Conservation (phyloP, 805 yeast genomes). For the Yarrowia phangngaensis region DNA sequence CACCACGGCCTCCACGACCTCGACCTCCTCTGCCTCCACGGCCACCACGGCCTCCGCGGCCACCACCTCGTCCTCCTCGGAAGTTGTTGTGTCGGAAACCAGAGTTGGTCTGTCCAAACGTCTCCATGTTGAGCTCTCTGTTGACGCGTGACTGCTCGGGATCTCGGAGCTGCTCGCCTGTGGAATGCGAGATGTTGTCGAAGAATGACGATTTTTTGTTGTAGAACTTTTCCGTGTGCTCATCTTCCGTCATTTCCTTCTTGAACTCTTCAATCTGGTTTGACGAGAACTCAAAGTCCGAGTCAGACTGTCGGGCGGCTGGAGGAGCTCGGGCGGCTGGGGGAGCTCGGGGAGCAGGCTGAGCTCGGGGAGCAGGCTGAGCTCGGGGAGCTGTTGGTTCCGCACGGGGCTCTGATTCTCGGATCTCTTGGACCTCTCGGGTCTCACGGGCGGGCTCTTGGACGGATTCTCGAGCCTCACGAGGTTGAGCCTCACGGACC, state of each 20-base stretch:
- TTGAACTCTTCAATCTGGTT: conserved; percentile 21
- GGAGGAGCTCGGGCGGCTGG: conserved; percentile 4
- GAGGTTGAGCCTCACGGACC: conserved; percentile 5
- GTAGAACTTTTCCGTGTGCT: conserved; percentile 45
- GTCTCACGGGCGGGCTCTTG: neutral
- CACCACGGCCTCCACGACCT: conserved; percentile 39
- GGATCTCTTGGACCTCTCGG: conserved; percentile 5
- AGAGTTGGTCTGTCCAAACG: conserved; percentile 62
- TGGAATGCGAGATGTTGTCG: conserved; percentile 74
- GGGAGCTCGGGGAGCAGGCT: too few relatives aligned
- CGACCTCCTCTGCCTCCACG: conserved; percentile 41
- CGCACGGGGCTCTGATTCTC: too few relatives aligned
- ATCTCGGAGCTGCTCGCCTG: conserved; percentile 34
- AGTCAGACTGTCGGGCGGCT: conserved; percentile 9
- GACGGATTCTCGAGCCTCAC: conserved; percentile 7
- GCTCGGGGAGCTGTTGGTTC: too few relatives aligned
- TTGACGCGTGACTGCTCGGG: conserved; percentile 42
- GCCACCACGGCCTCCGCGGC: conserved; percentile 51
- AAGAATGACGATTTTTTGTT: conserved; percentile 83
- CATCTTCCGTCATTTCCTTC: conserved; percentile 30
- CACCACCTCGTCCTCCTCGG: conserved; percentile 49
- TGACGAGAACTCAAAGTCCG: conserved; percentile 12
- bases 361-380: too few relatives aligned
- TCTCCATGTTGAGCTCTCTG: conserved; percentile 67
- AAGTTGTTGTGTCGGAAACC: conserved; percentile 36